These are phyloP conservation scores for Scheffersomyces lignicola DNA, from an alignment of 1,139 yeast species.

Conservation along the genomic window DNA sequence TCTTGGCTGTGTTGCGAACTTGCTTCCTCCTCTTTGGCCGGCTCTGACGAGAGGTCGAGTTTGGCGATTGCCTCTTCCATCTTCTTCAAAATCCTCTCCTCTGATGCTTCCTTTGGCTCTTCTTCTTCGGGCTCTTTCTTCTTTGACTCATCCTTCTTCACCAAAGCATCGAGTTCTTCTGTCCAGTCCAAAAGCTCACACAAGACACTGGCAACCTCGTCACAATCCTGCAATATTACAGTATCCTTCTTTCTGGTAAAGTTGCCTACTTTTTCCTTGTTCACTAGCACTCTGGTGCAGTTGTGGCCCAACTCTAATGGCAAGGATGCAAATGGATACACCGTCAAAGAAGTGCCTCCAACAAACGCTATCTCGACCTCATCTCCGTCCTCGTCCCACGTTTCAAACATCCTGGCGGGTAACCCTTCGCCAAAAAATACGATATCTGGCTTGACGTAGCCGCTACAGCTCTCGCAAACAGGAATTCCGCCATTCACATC, in stretches of 20 bases:
- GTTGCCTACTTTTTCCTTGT: slow-evolving; percentile 77
- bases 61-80: too few relatives aligned
- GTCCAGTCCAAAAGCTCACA: slow-evolving; percentile 66
- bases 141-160: slow-evolving; percentile 16
- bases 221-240: slow-evolving; percentile 62
- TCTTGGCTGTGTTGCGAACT: too few relatives aligned
- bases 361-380: slow-evolving; percentile 75
- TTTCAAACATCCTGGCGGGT: slow-evolving; percentile 65
- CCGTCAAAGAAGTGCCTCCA: slow-evolving; percentile 90
- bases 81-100: not conserved
- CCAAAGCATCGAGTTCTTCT: slow-evolving; percentile 43
- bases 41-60: too few relatives aligned
- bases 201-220: slow-evolving; percentile 54
- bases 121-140: slow-evolving; percentile 1
- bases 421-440: slow-evolving; percentile 90
- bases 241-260: slow-evolving; percentile 63
- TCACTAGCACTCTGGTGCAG: slow-evolving; percentile 65
- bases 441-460: slow-evolving; percentile 87
- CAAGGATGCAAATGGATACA: slow-evolving; percentile 83
- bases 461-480: slow-evolving; percentile 53
- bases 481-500: slow-evolving; percentile 48
- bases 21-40: too few relatives aligned
- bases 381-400: slow-evolving; percentile 63
- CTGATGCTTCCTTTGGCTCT: not conserved
- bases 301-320: slow-evolving; percentile 60